These are phyloP conservation scores for Wickerhamiella hasegawae DNA, from an alignment of 805 yeast genomes.

Conservation along the genomic window DNA sequence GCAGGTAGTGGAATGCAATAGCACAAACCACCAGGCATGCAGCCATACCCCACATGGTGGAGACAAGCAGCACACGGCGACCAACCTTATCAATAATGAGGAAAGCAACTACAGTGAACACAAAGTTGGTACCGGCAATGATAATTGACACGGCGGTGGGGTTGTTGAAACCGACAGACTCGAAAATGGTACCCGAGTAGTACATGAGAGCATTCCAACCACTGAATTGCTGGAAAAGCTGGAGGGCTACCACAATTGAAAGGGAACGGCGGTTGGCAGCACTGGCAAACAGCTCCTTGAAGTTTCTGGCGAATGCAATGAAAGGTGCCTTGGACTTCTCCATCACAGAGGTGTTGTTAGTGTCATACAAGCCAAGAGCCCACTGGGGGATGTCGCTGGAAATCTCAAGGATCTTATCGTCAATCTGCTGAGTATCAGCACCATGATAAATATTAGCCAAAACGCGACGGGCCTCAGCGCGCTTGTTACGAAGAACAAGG, in stretches of 20 bases:
- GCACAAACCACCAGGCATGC: slow-evolving; percentile 64
- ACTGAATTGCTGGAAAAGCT: slow-evolving; percentile 91
- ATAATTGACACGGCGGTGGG: slow-evolving; percentile 91
- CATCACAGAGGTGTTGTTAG: slow-evolving; percentile 8
- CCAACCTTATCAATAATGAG: slow-evolving; percentile 78
- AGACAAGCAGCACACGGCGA: slow-evolving; percentile 62
- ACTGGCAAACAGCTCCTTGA: slow-evolving; percentile 20
- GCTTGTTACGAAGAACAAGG: slow-evolving; percentile 54
- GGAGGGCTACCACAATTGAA: slow-evolving; percentile 79
- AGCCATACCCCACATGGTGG: slow-evolving; percentile 79
- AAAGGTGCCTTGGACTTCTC: slow-evolving; percentile 12
- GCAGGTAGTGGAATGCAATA: slow-evolving; percentile 78
- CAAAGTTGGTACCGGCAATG: slow-evolving; percentile 86
- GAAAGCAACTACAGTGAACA: slow-evolving; percentile 74
- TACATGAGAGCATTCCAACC: slow-evolving; percentile 96
- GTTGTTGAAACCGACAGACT: slow-evolving; percentile 74
- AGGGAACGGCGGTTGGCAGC: slow-evolving; percentile 72
- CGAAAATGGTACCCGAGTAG: slow-evolving; percentile 82
- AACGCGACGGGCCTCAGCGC: slow-evolving; percentile 52
- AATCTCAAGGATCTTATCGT: slow-evolving; percentile 47
- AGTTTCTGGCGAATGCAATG: slow-evolving; percentile 16
- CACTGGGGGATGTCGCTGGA: slow-evolving; percentile 13
- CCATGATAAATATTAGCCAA: slow-evolving; percentile 44
- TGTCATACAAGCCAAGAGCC: slow-evolving; percentile 12
- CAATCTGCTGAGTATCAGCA: slow-evolving; percentile 48